Percentiles rank a stretch among this genome's conserved stretches.
Conservation (phyloP, 495 filamentous ascomycete species). For the Aspergillus kassunensis region DNA sequence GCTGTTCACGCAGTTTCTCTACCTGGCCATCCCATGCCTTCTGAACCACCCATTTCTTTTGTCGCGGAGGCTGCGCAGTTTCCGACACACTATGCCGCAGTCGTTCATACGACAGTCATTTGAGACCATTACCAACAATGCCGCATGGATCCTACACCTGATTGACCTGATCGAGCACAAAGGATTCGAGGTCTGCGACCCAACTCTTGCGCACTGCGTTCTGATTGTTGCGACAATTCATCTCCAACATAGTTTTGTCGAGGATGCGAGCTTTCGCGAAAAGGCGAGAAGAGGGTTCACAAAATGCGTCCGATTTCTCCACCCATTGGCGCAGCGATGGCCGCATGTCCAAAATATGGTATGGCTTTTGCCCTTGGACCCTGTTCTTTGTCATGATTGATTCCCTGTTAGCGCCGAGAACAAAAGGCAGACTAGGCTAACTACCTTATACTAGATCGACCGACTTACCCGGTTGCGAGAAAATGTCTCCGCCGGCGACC, state of each 20-base stretch:
- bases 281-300: slow-evolving; percentile 29
- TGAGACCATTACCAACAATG: slow-evolving; percentile 30
- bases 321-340: slow-evolving; percentile 23
- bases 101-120: slow-evolving; percentile 35
- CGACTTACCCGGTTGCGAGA: slow-evolving; percentile 28
- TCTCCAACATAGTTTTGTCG: slow-evolving; percentile 36
- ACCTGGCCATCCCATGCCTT: slow-evolving; percentile 39
- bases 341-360: slow-evolving; percentile 31
- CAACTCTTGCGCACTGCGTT: slow-evolving; percentile 30
- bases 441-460: slow-evolving; percentile 13
- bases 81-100: slow-evolving; percentile 36
- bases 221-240: slow-evolving; percentile 33
- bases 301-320: slow-evolving; percentile 30
- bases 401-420: not conserved
- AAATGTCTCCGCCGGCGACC: slow-evolving; percentile 26
- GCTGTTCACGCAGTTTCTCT: slow-evolving; percentile 41
- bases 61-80: slow-evolving; percentile 38
- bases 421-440: slow-evolving; percentile 1
- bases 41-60: slow-evolving; percentile 44
- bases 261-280: slow-evolving; percentile 28
- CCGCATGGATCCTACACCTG: slow-evolving; percentile 31
- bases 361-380: not conserved
- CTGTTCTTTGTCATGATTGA: not conserved
- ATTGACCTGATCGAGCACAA: slow-evolving; percentile 29
- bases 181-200: slow-evolving; percentile 32